A percentile compares a stretch with the other conserved stretches of the same genome.
Conservation (phyloP, 1,284 basidiomycete species). For the Papiliotrema fonsecae region DNA sequence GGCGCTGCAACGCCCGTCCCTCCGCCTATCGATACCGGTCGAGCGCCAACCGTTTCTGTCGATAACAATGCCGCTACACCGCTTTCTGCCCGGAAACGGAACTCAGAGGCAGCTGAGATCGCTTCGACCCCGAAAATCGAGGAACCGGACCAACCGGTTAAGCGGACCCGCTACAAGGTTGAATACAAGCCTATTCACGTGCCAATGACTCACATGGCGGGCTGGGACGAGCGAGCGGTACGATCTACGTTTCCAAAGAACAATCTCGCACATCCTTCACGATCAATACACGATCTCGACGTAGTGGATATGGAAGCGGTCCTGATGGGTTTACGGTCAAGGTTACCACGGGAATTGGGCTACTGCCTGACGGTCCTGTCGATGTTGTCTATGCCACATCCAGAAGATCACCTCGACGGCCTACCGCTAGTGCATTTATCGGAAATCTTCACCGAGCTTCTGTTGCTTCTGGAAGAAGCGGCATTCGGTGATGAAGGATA, state of each 20-base stretch:
- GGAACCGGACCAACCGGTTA: no score
- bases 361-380: slow-evolving; percentile 86
- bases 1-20: neutral
- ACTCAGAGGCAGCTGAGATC: no score
- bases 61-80: neutral
- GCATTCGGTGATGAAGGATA: slow-evolving; percentile 60
- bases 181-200: slow-evolving; percentile 82
- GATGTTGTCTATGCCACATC: slow-evolving; percentile 57
- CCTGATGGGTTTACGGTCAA: slow-evolving; percentile 81
- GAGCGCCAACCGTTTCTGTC: neutral
- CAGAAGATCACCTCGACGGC: slow-evolving; percentile 52
- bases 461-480: slow-evolving; percentile 80
- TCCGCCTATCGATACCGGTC: neutral
- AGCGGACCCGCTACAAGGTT: slow-evolving; percentile 67
- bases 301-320: slow-evolving; percentile 82
- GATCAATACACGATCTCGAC: slow-evolving; percentile 51
- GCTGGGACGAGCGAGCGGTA: slow-evolving; percentile 70
- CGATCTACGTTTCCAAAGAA: slow-evolving; percentile 59
- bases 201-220: slow-evolving; percentile 72
- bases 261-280: slow-evolving; percentile 60
- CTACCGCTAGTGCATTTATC: slow-evolving; percentile 71
- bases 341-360: slow-evolving; percentile 75
- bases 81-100: neutral
- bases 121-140: no score
- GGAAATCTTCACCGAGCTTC: slow-evolving; percentile 78